A percentile compares a stretch with the other conserved stretches of the same genome.
phyloP scores from a whole-genome alignment of 768 basidiomycete genomes.

The Tremella mesenterica region DNA sequence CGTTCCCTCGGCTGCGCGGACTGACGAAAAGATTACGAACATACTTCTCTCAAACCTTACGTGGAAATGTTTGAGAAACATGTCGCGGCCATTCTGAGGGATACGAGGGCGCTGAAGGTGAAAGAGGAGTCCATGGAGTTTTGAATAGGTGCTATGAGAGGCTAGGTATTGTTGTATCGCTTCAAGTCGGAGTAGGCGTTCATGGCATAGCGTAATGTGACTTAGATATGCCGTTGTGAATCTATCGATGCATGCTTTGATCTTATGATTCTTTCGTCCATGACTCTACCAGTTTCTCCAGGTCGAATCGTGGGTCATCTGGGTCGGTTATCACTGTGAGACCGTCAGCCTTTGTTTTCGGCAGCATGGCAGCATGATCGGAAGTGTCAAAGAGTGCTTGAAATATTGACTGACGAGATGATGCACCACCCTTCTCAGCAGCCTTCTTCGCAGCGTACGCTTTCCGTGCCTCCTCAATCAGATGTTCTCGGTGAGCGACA shows the following conservation, averaged over 20 bases:
- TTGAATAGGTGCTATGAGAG: too few species aligned
- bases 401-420: conserved; percentile 50
- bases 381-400: too few species aligned
- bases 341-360: neutral
- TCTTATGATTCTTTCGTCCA: conserved; percentile 34
- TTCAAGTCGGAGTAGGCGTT: too few species aligned
- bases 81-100: conserved; percentile 45
- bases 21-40: conserved; percentile 60
- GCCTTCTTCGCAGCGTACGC: conserved; percentile 63
- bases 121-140: conserved; percentile 1
- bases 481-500: conserved; percentile 54
- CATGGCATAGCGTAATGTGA: too few species aligned
- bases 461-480: conserved; percentile 79
- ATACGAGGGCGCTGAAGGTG: conserved; percentile 14
- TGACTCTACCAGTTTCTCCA: conserved; percentile 64
- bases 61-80: conserved; percentile 83
- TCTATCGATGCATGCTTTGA: conserved; percentile 2
- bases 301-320: conserved; percentile 89
- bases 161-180: too few species aligned
- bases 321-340: conserved; percentile 77
- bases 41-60: conserved; percentile 79
- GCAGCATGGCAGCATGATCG: neutral
- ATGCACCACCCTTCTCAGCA: conserved; percentile 33
- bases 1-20: neutral
- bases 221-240: too few species aligned